Base-by-base conservation (phyloP, 2,329 filamentous ascomycete species). In the Stachybotrys echinatus region DNA sequence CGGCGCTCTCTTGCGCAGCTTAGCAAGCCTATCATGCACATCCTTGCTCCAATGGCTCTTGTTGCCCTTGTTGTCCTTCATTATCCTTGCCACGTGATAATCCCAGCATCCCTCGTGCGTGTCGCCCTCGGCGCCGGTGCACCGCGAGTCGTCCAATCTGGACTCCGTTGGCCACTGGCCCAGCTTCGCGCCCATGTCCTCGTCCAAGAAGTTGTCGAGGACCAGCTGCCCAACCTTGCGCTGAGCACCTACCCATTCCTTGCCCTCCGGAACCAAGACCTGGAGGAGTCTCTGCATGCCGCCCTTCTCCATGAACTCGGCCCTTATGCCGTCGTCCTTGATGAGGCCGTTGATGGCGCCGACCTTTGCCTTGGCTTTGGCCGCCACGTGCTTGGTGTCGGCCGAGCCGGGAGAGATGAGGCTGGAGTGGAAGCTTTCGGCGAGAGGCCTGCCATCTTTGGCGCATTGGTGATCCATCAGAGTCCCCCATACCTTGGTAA, bases 171-270 rank as follows among this genome's bases (percentile, higher is more conserved):
- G 81, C 81, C 81, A 86, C 53, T 80, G 66, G 0, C 80, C 79
- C 18, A 76, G 54, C 21, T 70, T 68, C 3, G 83, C 83, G 39
- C 83, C 82, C 74, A 85, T 83, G 50, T 79, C 74, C 53, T 77
- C 75, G 58, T 88, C 84, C n/a, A 88, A 68, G 60, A 87, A 88
- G 52, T 75, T 83, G 59, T 88, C 84, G 31, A 79, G 72, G 23
- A 85, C 73, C 50, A 87, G 71, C 52, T 81, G 73, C 2, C 77
- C 80, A 21, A 79, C 75, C 58, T 77, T 81, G 51, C 73, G 74
- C 60, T 78, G 74, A 6, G 78, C 74, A 2, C 67, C 60, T 14
- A 73, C 73, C 70, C 81, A 80, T 22, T 72, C 70, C 5, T 68
- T 64, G n/a, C 68, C 73, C 21, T 73, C 65, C 8, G 68, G 71